Evolutionary conservation across 2,329 filamentous ascomycete species (phyloP), one percentile per base, ranked within the genome.

Genomic region (Coniochaeta ligniaria): DNA sequence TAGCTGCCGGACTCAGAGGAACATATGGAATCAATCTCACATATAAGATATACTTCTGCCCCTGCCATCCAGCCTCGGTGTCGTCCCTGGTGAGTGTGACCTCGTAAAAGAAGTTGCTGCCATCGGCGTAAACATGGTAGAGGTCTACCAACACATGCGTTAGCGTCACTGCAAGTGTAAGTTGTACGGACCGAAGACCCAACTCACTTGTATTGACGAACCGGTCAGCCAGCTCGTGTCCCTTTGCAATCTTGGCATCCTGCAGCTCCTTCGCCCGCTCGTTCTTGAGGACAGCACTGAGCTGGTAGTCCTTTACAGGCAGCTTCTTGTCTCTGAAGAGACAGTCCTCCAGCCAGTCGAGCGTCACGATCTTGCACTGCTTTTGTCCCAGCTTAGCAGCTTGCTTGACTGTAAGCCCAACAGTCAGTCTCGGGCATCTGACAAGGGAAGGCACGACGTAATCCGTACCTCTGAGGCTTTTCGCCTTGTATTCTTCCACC

Each of bases 61-160:
- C 82, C 0, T 73, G 68, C 43, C 81, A 81, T 12, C 76, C 75
- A 5, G 66, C 65, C 16, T 71, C 69, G 63, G 71, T 43, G 69
- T 78, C 71, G 73, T 82, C 69, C 68, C 88, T 83, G 2, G 80
- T 79, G 16, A 95, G 74, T 0, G 79, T 78, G 61, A 90, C 74
- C 59, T 86, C 79, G 73, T 91, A 92, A 69, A 91, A 90, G 56
- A 80, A 82, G 31, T 65, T 59, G 0, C 80, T 81, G 3, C 67
- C 60, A 69, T 95, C 90, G 20, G 72, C 74, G 72, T 89, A 92
- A 62, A 90, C 72, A 62, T 85, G 85, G 67, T 86, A 84, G n/a
- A 84, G 75, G 36, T 78, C 86, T 88, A 61, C 4, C 24, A 50
- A 17, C 43, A 36, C 52, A 47, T 17, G 16, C 17, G 26, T 41